These are phyloP conservation scores for Cryptococcus hybrid DNA, from an alignment of 1,284 basidiomycete species.

Conservation along the genomic window DNA sequence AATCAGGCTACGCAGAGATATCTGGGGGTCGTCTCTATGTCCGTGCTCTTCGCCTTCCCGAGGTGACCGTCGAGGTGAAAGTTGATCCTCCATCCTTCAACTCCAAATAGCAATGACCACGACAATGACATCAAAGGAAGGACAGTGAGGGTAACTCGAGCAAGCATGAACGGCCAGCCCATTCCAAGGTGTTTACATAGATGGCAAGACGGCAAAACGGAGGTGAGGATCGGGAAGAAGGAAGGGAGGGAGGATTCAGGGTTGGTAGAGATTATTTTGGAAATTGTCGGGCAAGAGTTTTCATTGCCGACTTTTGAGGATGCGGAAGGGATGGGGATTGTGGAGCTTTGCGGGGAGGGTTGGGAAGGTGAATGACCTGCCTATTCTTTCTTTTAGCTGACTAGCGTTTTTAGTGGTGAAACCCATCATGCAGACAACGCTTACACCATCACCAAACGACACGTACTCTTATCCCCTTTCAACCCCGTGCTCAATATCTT, in stretches of 20 bases:
- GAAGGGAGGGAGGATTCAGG: constrained; percentile 10
- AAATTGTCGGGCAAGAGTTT: constrained; percentile 17
- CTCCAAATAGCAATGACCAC: neutral
- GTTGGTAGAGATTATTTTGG: constrained; percentile 23
- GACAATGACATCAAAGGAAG: too few species aligned
- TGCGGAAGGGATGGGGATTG: constrained; percentile 11
- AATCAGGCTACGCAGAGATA: constrained; percentile 17
- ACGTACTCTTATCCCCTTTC: constrained; percentile 6
- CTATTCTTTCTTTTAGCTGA: neutral
- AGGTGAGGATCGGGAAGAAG: constrained; percentile 10
- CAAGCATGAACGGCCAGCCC: constrained; percentile 10
- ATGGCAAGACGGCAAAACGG: neutral
- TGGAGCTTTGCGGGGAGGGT: constrained; percentile 26
- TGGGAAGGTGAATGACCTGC: constrained; percentile 29
- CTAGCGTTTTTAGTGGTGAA: neutral
- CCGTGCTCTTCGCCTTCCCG: constrained; percentile 24
- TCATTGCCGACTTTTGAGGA: constrained; percentile 22
- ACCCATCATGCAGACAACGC: constrained; percentile 8
- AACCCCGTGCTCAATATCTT: constrained; percentile 4
- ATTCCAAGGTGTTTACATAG: constrained; percentile 9
- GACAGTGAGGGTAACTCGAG: constrained; percentile 17
- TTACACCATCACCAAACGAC: constrained; percentile 8
- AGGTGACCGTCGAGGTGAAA: constrained; percentile 18
- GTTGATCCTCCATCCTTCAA: constrained; percentile 2
- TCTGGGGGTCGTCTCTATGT: constrained; percentile 22